phyloP scores from a whole-genome alignment of 257 asterid genomes.

The Solanum tarijense region DNA sequence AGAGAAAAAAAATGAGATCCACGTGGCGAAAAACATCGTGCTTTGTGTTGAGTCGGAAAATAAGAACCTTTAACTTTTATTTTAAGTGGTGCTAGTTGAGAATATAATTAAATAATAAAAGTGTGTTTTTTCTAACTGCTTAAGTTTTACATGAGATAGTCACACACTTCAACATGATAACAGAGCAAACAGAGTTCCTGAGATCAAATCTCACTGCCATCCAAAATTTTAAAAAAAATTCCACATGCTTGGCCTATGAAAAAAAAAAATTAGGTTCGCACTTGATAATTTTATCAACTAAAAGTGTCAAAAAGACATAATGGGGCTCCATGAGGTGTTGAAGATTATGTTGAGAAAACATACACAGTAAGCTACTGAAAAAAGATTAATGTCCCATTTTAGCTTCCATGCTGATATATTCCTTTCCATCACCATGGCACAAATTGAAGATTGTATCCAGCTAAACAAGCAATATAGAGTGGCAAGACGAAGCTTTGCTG shows the following conservation, averaged over 20 bases:
- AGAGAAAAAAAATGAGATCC: background rate
- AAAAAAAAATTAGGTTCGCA: too few relatives aligned
- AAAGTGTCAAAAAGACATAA: background rate
- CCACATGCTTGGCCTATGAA: rapidly evolving
- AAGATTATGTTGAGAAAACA: background rate
- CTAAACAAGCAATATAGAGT: conserved; percentile 54
- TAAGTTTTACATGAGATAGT: background rate
- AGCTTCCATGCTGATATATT: conserved; percentile 44
- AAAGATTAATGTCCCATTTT: conserved; percentile 49
- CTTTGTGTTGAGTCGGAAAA: background rate
- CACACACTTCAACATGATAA: background rate
- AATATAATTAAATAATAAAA: too few relatives aligned
- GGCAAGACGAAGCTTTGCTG: conserved; percentile 42
- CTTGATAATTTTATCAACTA: rapidly evolving
- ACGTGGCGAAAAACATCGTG: background rate
- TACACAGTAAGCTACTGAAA: conserved; percentile 63
- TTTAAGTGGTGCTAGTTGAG: rapidly evolving
- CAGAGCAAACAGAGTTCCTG: background rate
- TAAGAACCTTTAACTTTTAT: background rate
- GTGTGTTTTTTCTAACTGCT: rapidly evolving
- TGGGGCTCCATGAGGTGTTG: background rate
- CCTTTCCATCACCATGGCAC: conserved; percentile 47
- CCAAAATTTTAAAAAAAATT: too few relatives aligned
- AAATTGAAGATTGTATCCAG: conserved; percentile 45
- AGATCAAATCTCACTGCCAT: background rate